Evolutionary conservation across 257 asterid genomes (phyloP), one percentile per base, ranked within the genome.

Genomic region (Solanum clarkiae): DNA sequence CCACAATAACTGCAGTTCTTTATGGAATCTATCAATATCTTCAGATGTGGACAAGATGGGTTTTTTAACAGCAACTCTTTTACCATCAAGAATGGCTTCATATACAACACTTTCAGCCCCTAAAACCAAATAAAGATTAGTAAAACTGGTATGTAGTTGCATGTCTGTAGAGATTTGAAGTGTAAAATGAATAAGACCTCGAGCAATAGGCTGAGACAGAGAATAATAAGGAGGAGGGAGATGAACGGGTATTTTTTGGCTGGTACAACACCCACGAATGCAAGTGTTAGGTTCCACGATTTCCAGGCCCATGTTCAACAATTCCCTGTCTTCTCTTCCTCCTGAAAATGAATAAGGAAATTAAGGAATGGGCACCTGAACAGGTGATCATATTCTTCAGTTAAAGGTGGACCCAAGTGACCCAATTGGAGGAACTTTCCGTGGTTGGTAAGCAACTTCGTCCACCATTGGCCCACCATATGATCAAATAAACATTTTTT

Each of bases 101-200:
- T 92, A 94, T 63, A 95, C 98, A 88, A 93, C 96, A 88, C 98
- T 96, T 89, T 95, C 98, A 70, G 96, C 94, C 40, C 98, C 98
- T 95, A 93, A 24, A 90, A 85, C 4, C 22, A 63, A 75, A 47
- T 10, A 32, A 74, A 45, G 57, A 44, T 32, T 22, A 80, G 32
- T 20, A 83, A 51, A 22, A 44, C 8, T 54, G 44, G 45, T 63
- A 7, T 5, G 65, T 62, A 53, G 47, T 17, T 71, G 53, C 26
- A 18, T 22, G 47, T 14, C 7, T 17, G 8, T 13, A 22, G 18
- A 42, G 12, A 26, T 36, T 10, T 26, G 10, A 56, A 51, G 13
- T 42, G 8, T 29, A n/a, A n/a, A 9, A 29, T 6, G 17, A 53
- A 54, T 3, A 63, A 53, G 84, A 94, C 99, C 99, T 92, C 91